Evolutionary conservation across 192 early-diverging fungal species (phyloP), one percentile per base, ranked within the genome.

Genomic region (Coemansia sp.): DNA sequence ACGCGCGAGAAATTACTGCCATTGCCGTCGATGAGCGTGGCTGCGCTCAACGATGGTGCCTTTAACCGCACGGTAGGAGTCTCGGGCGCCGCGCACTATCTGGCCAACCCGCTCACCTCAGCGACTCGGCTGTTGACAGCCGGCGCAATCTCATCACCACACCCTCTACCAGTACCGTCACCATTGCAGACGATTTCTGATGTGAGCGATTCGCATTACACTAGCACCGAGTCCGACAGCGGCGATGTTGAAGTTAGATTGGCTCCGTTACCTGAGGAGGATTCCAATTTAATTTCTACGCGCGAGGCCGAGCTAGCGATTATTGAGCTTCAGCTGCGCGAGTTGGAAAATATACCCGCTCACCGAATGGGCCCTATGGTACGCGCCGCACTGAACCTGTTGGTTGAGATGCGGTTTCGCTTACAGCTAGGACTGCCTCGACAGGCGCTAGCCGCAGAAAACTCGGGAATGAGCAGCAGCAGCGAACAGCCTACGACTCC

Each of bases 391-490:
- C 59, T 82, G 44, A 82, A 82, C 32, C 60, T 82, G 8, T 39
- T 82, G 30, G 80, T 82, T 7, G 80, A 82, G 40, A 82, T 82
- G 80, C 80, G 80, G 53, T 82, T 82, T 57, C 71, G 80, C 11
- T 37, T 82, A 63, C 80, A 74, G 52, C 69, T 82, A 6, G 80
- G 80, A 1, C 59, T 82, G 35, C 80, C 80, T 3, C 70, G 79
- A 32, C 64, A 32, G 26, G 30, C 55, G 1, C 3, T 33, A 16
- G 28, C 38, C 17, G 17, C 70, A 52, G 44, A 58, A 37, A n/a
- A 40, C 64, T 16, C 57, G 13, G 26, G 5, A 19, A 35, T 62
- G 63, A 3, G 32, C 39, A 13, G 63, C 17, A 5, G 52, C 3
- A 35, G 35, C 57, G 37, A 57, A 46, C 50, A 44, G 42, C 23